phyloP scores from a whole-genome alignment of 148 eudicot genomes.

The Chenopodium suecicum region DNA sequence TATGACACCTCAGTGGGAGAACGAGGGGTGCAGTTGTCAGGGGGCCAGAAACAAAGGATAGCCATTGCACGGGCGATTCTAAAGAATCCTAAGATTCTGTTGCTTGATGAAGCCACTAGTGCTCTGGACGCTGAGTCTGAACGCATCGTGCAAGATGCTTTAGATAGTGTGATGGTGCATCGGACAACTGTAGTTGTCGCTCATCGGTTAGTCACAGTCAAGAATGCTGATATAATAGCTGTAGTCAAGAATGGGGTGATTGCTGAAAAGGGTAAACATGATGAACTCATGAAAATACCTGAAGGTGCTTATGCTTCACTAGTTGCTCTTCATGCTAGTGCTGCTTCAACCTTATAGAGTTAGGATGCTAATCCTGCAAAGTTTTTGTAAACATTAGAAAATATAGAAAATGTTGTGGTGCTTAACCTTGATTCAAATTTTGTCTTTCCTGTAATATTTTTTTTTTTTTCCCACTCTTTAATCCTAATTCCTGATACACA shows the following conservation, averaged over 20 bases:
- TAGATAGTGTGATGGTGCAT: slow-evolving; percentile 65
- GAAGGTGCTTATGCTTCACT: slow-evolving; percentile 74
- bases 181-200: slow-evolving; percentile 83
- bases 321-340: slow-evolving; percentile 54
- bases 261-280: slow-evolving; percentile 75
- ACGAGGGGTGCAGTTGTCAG: slow-evolving; percentile 74
- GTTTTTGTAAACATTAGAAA: neutral
- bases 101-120: slow-evolving; percentile 88
- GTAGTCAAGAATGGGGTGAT: slow-evolving; percentile 69
- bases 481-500: neutral
- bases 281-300: slow-evolving; percentile 50
- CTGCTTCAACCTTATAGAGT: slow-evolving; percentile 4
- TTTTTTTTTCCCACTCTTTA: too few species aligned
- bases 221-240: slow-evolving; percentile 62
- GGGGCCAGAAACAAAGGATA: slow-evolving; percentile 83
- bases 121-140: slow-evolving; percentile 82
- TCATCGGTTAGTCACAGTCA: slow-evolving; percentile 62
- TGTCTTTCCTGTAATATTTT: neutral
- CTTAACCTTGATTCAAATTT: neutral
- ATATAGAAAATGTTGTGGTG: neutral
- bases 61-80: slow-evolving; percentile 78
- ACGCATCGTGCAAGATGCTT: slow-evolving; percentile 73
- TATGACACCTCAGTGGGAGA: slow-evolving; percentile 79
- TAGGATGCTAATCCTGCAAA: neutral
- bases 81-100: slow-evolving; percentile 63